phyloP scores from a whole-genome alignment of 2,329 filamentous ascomycete species.

The Didymella pomorum region DNA sequence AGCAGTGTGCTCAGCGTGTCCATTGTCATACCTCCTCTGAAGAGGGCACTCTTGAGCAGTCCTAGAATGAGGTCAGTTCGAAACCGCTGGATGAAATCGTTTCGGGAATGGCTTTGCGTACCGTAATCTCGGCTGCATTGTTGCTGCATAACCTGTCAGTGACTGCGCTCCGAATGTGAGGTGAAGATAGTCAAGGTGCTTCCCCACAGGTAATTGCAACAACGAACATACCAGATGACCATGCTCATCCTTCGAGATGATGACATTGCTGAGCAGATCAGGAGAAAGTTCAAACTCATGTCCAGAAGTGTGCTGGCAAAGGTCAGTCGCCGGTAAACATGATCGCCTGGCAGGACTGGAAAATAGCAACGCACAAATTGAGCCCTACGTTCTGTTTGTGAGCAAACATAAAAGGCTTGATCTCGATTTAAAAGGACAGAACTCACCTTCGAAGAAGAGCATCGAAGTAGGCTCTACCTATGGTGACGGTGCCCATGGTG shows the following conservation, averaged over 20 bases:
- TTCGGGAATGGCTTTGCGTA: constrained; percentile 45
- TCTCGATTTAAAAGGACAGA: not conserved
- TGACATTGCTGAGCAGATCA: constrained; percentile 54
- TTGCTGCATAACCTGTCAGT: constrained; percentile 36
- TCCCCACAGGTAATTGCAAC: not conserved
- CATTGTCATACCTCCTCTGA: constrained; percentile 59
- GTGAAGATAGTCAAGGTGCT: not conserved
- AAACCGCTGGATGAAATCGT: not conserved
- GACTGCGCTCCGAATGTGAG: not conserved
- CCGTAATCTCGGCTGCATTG: constrained; percentile 62
- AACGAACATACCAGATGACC: constrained; percentile 61
- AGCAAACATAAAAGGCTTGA: constrained; percentile 26
- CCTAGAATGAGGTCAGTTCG: constrained; percentile 41
- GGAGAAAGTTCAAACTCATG: constrained; percentile 50
- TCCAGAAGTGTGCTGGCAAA: constrained; percentile 51
- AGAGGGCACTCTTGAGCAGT: constrained; percentile 57
- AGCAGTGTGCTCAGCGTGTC: constrained; percentile 61
- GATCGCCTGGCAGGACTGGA: not conserved
- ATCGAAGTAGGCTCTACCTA: constrained; percentile 68
- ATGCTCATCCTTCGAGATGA: constrained; percentile 69
- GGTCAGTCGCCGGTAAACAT: constrained; percentile 15
- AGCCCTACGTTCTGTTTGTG: constrained; percentile 49
- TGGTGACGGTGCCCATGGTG: constrained; percentile 60
- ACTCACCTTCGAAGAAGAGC: constrained; percentile 68
- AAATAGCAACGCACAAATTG: constrained; percentile 57